Evolutionary conservation across 1,284 basidiomycete genomes (phyloP).

Genomic region (Apiotrichum brassicae): DNA sequence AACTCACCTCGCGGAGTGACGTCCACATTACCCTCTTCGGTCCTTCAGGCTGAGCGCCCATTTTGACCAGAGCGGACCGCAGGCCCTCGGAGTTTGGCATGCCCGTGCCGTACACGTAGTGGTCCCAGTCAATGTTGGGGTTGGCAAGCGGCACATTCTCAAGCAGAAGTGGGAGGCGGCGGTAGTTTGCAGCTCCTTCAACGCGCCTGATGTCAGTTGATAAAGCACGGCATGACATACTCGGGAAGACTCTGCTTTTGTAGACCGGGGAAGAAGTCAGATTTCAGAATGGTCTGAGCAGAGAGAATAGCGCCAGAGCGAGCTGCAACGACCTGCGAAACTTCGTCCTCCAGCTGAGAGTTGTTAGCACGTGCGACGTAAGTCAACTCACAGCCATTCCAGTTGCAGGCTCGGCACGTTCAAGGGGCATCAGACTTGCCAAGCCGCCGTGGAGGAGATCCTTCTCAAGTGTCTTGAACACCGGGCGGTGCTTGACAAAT

Average conservation of each 20-base stretch:
- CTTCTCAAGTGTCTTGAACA: conserved; percentile 92
- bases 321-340: conserved; percentile 72
- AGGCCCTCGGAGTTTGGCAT: conserved; percentile 48
- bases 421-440: conserved; percentile 76
- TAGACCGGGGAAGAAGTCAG: conserved; percentile 89
- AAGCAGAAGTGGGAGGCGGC: conserved; percentile 64
- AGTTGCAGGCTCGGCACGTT: conserved; percentile 63
- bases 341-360: conserved; percentile 64
- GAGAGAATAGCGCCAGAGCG: conserved; percentile 82
- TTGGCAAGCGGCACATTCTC: conserved; percentile 5
- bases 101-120: conserved; percentile 81
- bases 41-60: conserved; percentile 70
- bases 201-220: conserved; percentile 59
- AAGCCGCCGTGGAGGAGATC: conserved; percentile 76
- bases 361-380: neutral
- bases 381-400: conserved; percentile 59
- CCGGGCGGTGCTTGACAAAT: conserved; percentile 75
- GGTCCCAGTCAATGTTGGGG: conserved; percentile 44
- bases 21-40: conserved; percentile 77
- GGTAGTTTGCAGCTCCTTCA: conserved; percentile 88
- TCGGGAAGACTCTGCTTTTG: conserved; percentile 94
- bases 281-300: conserved; percentile 71
- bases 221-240: conserved; percentile 49
- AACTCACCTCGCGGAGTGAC: conserved; percentile 69
- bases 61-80: conserved; percentile 69